Conservation (phyloP, 2,329 filamentous ascomycete genomes). For the Zelopaecilomyces penicillatus region DNA sequence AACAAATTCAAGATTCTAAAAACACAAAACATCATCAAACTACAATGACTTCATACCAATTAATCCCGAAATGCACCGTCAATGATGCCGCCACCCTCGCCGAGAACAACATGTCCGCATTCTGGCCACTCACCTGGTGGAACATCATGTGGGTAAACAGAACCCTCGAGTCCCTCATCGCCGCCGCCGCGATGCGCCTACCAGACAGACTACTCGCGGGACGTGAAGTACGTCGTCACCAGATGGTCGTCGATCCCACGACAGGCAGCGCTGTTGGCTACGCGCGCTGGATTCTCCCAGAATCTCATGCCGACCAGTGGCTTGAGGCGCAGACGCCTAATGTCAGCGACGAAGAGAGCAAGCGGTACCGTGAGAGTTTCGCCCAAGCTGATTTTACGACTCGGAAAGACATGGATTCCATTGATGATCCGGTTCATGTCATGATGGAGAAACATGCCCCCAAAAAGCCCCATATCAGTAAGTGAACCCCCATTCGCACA, state of each 20-base stretch:
- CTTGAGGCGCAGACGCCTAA: background rate
- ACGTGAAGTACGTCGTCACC: conserved; percentile 10
- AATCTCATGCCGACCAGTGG: background rate
- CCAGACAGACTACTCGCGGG: conserved; percentile 5
- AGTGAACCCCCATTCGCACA: background rate
- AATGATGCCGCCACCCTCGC: background rate
- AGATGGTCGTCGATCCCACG: conserved; percentile 12
- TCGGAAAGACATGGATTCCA: background rate
- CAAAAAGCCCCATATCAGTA: background rate
- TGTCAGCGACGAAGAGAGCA: background rate
- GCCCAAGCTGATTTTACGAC: background rate
- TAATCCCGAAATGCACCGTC: background rate
- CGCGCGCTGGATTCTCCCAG: conserved; percentile 12
- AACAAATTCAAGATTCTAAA: no score
- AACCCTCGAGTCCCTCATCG: background rate
- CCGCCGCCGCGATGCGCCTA: background rate
- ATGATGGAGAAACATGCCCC: background rate
- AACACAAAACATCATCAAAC: no score
- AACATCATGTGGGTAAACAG: background rate
- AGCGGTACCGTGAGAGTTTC: background rate
- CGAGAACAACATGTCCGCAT: background rate
- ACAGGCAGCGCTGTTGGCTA: conserved; percentile 15
- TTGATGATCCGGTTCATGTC: background rate
- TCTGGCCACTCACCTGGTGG: background rate
- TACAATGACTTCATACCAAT: no score